Evolutionary conservation across 2,329 filamentous ascomycete genomes (phyloP), one percentile per base, ranked within the genome.

Genomic region (Coniochaeta sp.): DNA sequence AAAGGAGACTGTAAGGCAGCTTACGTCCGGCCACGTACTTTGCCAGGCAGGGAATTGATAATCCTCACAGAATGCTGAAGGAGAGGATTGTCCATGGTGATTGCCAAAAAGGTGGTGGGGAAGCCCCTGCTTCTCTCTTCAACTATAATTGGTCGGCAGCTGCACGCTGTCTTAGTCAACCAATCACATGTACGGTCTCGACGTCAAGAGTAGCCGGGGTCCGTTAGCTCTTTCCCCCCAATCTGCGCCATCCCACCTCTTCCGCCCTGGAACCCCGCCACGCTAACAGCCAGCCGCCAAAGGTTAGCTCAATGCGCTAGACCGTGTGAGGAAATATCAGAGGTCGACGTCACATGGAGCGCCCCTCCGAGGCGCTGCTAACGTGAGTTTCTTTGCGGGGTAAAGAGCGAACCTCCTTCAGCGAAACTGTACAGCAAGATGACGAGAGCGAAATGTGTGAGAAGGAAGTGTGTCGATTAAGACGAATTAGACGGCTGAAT

Each of bases 321-420:
- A 5, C 35, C 16, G 18, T 13, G 22, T 3, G 12, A 24, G 38
- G 38, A 18, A 26, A 42, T 42, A 42, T 26, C 38, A 26, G 16
- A 42, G 38, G 38, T 42, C 38, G 38, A 42, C 38, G 38, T 42
- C 38, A 42, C 38, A 42, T 42, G 22, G 16, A 38, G 16, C 33
- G 16, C 33, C 22, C 27, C 12, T n/a, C n/a, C n/a, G n/a, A n/a
- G n/a, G n/a, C n/a, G n/a, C n/a, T 9, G 38, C 38, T 42, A 42
- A 42, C 38, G 20, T 42, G 38, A 7, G 27, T 12, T 13, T 16
- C 14, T 10, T 42, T 42, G 38, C 38, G 38, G 38, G 38, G 38
- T 42, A 42, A n/a, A n/a, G 31, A 33, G 31, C 8, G 38, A 24
- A 9, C 38, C 14, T 20, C 13, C 31, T 5, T 38, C 16, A 24